phyloP scores from a whole-genome alignment of 805 yeast species.

The Starmerella scarabaei region DNA sequence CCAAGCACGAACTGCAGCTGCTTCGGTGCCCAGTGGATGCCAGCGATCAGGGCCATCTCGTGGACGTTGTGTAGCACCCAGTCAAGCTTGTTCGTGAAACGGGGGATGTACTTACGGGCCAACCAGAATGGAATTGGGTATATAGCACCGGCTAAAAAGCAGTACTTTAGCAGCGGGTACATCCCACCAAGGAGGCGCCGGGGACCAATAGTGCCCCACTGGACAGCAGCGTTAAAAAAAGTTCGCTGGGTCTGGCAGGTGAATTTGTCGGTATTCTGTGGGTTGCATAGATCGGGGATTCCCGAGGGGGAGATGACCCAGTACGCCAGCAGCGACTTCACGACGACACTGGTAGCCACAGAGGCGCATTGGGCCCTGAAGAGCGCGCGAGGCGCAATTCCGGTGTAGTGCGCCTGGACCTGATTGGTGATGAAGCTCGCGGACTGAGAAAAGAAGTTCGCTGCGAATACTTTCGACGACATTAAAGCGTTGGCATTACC shows the following conservation, averaged over 20 bases:
- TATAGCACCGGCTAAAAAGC: slow-evolving; percentile 44
- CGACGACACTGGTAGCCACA: slow-evolving; percentile 32
- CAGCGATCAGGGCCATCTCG: slow-evolving; percentile 18
- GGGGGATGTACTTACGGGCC: slow-evolving; percentile 12
- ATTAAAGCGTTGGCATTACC: slow-evolving; percentile 52
- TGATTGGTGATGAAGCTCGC: slow-evolving; percentile 41
- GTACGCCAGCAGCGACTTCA: slow-evolving; percentile 31
- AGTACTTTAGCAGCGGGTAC: slow-evolving; percentile 51
- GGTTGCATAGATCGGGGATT: slow-evolving; percentile 33
- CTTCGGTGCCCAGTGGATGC: slow-evolving; percentile 33
- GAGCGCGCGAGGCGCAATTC: slow-evolving; percentile 32
- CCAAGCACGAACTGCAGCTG: slow-evolving; percentile 35
- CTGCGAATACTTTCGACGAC: slow-evolving; percentile 47
- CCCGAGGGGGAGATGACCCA: slow-evolving; percentile 32
- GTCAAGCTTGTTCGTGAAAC: slow-evolving; percentile 14
- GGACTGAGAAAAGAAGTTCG: slow-evolving; percentile 51
- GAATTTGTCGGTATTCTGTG: slow-evolving; percentile 32
- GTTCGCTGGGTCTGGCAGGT: slow-evolving; percentile 31
- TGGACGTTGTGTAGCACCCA: slow-evolving; percentile 12
- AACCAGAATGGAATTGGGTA: slow-evolving; percentile 20
- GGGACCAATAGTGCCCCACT: slow-evolving; percentile 55
- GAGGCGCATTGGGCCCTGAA: slow-evolving; percentile 31
- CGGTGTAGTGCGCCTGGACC: slow-evolving; percentile 36
- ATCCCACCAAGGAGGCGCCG: slow-evolving; percentile 35
- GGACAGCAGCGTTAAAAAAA: slow-evolving; percentile 39